Conservation (phyloP, 1,284 basidiomycete genomes). For the Irpex rosettiformis region DNA sequence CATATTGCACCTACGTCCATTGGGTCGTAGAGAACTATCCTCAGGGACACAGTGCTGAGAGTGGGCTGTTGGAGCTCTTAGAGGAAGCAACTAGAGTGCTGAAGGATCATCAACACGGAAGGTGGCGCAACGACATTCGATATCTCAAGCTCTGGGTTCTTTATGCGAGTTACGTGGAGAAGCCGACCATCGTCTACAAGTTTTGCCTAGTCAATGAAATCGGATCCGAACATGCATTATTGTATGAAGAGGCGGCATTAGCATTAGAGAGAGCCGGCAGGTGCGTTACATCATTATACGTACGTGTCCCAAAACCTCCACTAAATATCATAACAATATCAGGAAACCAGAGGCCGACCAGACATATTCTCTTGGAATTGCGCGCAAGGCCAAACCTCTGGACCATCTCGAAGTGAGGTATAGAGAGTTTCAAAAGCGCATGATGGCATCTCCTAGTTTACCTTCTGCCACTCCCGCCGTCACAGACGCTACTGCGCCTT, state of each 20-base stretch:
- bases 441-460: constrained; percentile 50
- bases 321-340: constrained; percentile 1
- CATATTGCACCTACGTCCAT: constrained; percentile 59
- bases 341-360: constrained; percentile 87
- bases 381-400: constrained; percentile 77
- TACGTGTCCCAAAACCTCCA: not conserved
- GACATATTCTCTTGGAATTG: constrained; percentile 84
- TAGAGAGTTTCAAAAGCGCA: constrained; percentile 84
- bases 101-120: constrained; percentile 62
- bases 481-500: constrained; percentile 22
- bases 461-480: constrained; percentile 24
- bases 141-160: constrained; percentile 94
- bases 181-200: constrained; percentile 72
- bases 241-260: constrained; percentile 91
- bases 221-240: constrained; percentile 73
- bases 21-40: constrained; percentile 73
- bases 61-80: constrained; percentile 76
- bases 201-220: constrained; percentile 90
- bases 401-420: constrained; percentile 85
- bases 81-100: constrained; percentile 81
- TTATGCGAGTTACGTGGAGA: constrained; percentile 81
- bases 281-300: constrained; percentile 38
- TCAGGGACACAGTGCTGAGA: constrained; percentile 62
- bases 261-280: constrained; percentile 73
- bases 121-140: constrained; percentile 67